A percentile compares a stretch with the other conserved stretches of the same genome.
Evolutionary conservation across 2,329 filamentous ascomycete species (phyloP).

Genomic region (Penicillium sp.): DNA sequence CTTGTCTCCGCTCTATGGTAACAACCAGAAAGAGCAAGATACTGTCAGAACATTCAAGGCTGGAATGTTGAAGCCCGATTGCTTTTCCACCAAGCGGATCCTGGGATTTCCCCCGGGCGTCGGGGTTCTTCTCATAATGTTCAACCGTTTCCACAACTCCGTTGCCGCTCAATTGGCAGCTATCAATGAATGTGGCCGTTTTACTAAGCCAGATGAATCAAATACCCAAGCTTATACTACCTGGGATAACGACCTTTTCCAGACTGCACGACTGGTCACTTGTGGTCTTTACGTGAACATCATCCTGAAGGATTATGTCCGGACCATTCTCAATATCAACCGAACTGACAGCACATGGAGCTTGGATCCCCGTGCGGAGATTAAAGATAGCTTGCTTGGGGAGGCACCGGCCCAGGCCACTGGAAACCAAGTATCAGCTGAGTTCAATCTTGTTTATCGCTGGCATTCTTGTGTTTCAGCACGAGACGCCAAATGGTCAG

Average conservation of each 20-base stretch:
- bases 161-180: slow-evolving; percentile 58
- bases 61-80: slow-evolving; percentile 68
- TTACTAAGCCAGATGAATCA: slow-evolving; percentile 53
- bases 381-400: slow-evolving; percentile 46
- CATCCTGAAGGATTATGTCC: slow-evolving; percentile 55
- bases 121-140: slow-evolving; percentile 64
- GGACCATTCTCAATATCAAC: slow-evolving; percentile 60
- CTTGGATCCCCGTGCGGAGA: slow-evolving; percentile 60
- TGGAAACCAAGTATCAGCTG: slow-evolving; percentile 64
- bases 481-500: slow-evolving; percentile 60
- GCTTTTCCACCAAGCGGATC: slow-evolving; percentile 63
- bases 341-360: slow-evolving; percentile 58
- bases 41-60: slow-evolving; percentile 60
- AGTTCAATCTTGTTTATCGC: slow-evolving; percentile 65
- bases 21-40: slow-evolving; percentile 59
- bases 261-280: slow-evolving; percentile 53
- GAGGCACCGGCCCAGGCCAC: slow-evolving; percentile 53
- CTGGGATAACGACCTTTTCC: slow-evolving; percentile 48
- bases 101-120: slow-evolving; percentile 66
- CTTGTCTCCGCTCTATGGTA: slow-evolving; percentile 68
- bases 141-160: slow-evolving; percentile 67
- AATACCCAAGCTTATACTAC: slow-evolving; percentile 35
- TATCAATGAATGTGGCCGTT: slow-evolving; percentile 66
- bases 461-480: slow-evolving; percentile 62
- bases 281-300: slow-evolving; percentile 58